A percentile compares a stretch with the other conserved stretches of the same genome.
Evolutionary conservation across 2,329 filamentous ascomycete species (phyloP).

Genomic region (Pseudogymnoascus sp.): DNA sequence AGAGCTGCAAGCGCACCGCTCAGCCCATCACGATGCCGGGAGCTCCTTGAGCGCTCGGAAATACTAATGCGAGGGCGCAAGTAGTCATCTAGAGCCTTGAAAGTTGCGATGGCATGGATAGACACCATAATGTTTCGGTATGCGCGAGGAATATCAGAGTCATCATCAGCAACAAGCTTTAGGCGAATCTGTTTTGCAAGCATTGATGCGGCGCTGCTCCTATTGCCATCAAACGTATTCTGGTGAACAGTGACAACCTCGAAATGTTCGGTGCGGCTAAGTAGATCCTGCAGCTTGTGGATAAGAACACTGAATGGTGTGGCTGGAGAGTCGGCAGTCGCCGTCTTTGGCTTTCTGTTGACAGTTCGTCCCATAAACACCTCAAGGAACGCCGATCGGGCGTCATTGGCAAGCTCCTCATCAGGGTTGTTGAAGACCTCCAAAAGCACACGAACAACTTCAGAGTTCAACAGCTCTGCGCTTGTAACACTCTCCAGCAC

Average conservation of each 20-base stretch:
- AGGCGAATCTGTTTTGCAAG: slow-evolving; percentile 90
- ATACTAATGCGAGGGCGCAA: slow-evolving; percentile 80
- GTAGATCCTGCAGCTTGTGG: slow-evolving; percentile 87
- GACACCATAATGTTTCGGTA: slow-evolving; percentile 97
- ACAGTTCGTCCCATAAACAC: slow-evolving; percentile 79
- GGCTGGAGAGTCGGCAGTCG: slow-evolving; percentile 57
- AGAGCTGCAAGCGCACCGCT: slow-evolving; percentile 66
- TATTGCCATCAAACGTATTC: slow-evolving; percentile 80
- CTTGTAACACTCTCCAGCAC: slow-evolving; percentile 90
- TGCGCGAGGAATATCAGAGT: slow-evolving; percentile 76
- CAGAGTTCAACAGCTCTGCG: slow-evolving; percentile 84
- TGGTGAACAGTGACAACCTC: slow-evolving; percentile 94
- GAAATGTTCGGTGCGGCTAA: slow-evolving; percentile 96
- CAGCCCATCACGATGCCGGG: slow-evolving; percentile 52
- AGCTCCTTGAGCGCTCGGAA: slow-evolving; percentile 61
- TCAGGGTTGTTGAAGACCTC: slow-evolving; percentile 70
- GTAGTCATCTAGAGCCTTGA: slow-evolving; percentile 95
- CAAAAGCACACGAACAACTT: slow-evolving; percentile 76
- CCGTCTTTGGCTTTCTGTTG: slow-evolving; percentile 52
- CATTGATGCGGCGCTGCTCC: slow-evolving; percentile 90
- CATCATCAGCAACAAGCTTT: slow-evolving; percentile 79
- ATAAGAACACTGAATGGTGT: slow-evolving; percentile 88
- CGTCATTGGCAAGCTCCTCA: slow-evolving; percentile 51
- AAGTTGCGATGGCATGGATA: slow-evolving; percentile 95
- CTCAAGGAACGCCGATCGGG: slow-evolving; percentile 77